phyloP scores from a whole-genome alignment of 345 rosid genomes.

The Hibiscus trionum region DNA sequence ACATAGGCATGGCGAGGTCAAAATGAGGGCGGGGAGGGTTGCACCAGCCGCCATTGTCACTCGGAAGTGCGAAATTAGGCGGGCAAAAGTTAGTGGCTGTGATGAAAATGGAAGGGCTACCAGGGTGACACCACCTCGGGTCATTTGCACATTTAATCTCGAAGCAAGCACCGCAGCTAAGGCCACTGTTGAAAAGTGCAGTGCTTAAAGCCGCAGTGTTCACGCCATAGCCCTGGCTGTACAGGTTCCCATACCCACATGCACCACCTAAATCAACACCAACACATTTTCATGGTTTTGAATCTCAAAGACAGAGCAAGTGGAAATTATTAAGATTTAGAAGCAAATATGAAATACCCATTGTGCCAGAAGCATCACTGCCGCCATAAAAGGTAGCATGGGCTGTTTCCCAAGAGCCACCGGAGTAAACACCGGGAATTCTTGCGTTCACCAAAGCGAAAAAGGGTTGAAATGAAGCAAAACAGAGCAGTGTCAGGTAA shows the following conservation, averaged over 20 bases:
- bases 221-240: conserved; percentile 92
- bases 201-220: conserved; percentile 97
- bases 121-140: conserved; percentile 77
- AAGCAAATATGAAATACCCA: conserved; percentile 32
- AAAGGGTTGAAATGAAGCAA: background rate
- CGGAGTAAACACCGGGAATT: too few species aligned
- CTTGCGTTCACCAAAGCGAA: conserved; percentile 1
- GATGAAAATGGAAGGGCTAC: conserved; percentile 65
- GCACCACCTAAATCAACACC: conserved; percentile 60
- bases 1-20: conserved; percentile 99
- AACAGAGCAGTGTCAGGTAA: too few species aligned
- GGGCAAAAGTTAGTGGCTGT: conserved; percentile 99
- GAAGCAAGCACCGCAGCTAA: conserved; percentile 90
- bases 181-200: conserved; percentile 79
- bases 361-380: conserved; percentile 60
- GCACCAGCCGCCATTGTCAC: conserved; percentile 96
- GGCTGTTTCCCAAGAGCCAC: conserved; percentile 18
- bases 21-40: conserved; percentile 96
- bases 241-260: conserved; percentile 91
- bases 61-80: conserved; percentile 73
- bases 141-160: conserved; percentile 73
- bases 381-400: conserved; percentile 76
- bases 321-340: too few species aligned
- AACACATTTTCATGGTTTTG: background rate
- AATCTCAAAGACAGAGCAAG: too few species aligned